Evolutionary conservation across 2,329 filamentous ascomycete species (phyloP), one percentile per base, ranked within the genome.

Genomic region (Fusarium fracticaudum): DNA sequence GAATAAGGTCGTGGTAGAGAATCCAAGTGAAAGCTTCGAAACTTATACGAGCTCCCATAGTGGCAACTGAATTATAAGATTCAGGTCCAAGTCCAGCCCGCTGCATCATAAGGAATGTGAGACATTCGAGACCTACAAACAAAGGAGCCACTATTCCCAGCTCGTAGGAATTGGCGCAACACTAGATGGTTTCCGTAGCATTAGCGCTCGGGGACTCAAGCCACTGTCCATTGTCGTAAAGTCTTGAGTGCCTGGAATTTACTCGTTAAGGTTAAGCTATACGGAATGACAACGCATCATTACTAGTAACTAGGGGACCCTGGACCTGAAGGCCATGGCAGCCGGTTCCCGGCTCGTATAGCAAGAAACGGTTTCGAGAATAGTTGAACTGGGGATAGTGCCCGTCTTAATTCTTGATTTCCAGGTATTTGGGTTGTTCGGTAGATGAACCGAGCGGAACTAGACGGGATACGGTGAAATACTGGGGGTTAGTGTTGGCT

Each of bases 111-210:
- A 45, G 65, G 65, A 69, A 69, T 69, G 67, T 37, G 54, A 26
- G 48, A n/a, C n/a, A 63, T 33, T 69, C 58, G 38, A 69, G 67
- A 37, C 67, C 50, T n/a, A 37, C 22, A 4, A 47, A n/a, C 35
- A 45, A 55, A 13, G 22, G 29, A 45, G 58, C 14, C 65, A 64
- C 67, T 24, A 69, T 69, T 41, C 67, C 65, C 67, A 55, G 43
- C n/a, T 69, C 50, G 50, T 64, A 8, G 9, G 24, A 24, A 18
- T 37, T 40, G 17, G 33, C 22, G 37, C 24, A 64, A 40, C 44
- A 37, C 66, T 69, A 69, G 50, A 43, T 57, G 24, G 14, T 37
- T 69, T 51, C 58, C 65, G 65, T 64, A 24, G n/a, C 12, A 20
- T 37, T 29, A 24, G 43, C 51, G 40, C 17, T 18, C 29, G n/a